Evolutionary conservation across 352 stramenopile species (phyloP), one percentile per base, ranked within the genome.

Genomic region (Pythium brachiatum): DNA sequence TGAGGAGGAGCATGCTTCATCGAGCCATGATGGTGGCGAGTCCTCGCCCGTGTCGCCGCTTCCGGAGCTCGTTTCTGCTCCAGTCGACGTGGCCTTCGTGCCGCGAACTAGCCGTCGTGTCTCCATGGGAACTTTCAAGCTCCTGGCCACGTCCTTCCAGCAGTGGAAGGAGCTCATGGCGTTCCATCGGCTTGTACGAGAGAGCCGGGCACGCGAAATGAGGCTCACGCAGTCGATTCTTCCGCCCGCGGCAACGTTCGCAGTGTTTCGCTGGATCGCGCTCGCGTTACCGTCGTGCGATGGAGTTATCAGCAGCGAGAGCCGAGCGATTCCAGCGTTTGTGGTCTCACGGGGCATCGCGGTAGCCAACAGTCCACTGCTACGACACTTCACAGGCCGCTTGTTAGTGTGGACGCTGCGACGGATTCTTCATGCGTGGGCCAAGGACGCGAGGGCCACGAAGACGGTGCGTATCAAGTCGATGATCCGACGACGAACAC

Each of bases 251-350:
- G 78, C 76, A 41, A 78, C 70, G 8, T 58, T 74, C 46, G 70
- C 76, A 0, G 18, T 88, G 13, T 86, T 89, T 53, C 75, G 64
- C 23, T 90, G 81, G 79, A 59, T 89, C 29, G 52, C 51, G 4
- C 9, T 62, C 5, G 69, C 61, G 34, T 65, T 90, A 0, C 78
- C 77, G 3, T 68, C 69, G 26, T 57, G 66, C 18, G 26, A 73
- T 7, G 13, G 53, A 39, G 70, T 77, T 8, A 0, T 11, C 12
- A 26, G 51, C 4, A 68, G 56, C 1, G 47, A 69, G 7, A 77
- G 55, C 27, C 60, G 64, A n/a, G 62, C 65, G 0, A 58, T 87
- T 6, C 70, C 71, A 7, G 61, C 69, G 5, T 75, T 65, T 9
- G 63, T 84, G 15, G 51, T 78, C 9, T 62, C 61, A 2, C 56